Conservation (phyloP, 805 yeast genomes). For the Starmerella roubikii region DNA sequence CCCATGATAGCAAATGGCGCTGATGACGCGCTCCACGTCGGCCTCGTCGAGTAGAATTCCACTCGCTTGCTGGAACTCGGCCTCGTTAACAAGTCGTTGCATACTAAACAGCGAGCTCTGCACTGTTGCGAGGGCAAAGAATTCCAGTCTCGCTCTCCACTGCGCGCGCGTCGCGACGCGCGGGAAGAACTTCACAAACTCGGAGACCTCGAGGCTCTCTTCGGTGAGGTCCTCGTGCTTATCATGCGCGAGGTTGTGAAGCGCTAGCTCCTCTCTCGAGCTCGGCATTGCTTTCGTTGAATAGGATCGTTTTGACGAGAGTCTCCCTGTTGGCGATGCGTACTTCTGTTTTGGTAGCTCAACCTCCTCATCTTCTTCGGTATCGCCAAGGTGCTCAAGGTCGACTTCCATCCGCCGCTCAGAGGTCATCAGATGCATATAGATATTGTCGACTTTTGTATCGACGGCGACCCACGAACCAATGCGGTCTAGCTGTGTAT, state of each 20-base stretch:
- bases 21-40: constrained; percentile 23
- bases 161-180: constrained; percentile 17
- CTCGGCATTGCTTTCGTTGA: not conserved
- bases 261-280: constrained; percentile 13
- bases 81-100: constrained; percentile 18
- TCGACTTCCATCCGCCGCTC: constrained; percentile 55
- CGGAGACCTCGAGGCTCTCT: constrained; percentile 14
- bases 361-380: not conserved
- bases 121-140: constrained; percentile 19
- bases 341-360: not conserved
- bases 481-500: constrained; percentile 26
- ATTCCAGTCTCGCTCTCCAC: constrained; percentile 23
- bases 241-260: constrained; percentile 4
- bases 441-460: constrained; percentile 46
- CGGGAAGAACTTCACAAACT: constrained; percentile 20
- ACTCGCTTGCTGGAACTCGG: constrained; percentile 23
- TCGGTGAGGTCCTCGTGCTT: constrained; percentile 6
- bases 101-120: constrained; percentile 18
- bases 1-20: constrained; percentile 22
- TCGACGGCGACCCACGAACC: constrained; percentile 81
- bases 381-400: constrained; percentile 25
- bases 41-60: constrained; percentile 22
- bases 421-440: constrained; percentile 58
- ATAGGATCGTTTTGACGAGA: not conserved
- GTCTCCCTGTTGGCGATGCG: not conserved